Evolutionary conservation across 202 grass and related monocot genomes (phyloP).

Genomic region (Elaeis oleifera): DNA sequence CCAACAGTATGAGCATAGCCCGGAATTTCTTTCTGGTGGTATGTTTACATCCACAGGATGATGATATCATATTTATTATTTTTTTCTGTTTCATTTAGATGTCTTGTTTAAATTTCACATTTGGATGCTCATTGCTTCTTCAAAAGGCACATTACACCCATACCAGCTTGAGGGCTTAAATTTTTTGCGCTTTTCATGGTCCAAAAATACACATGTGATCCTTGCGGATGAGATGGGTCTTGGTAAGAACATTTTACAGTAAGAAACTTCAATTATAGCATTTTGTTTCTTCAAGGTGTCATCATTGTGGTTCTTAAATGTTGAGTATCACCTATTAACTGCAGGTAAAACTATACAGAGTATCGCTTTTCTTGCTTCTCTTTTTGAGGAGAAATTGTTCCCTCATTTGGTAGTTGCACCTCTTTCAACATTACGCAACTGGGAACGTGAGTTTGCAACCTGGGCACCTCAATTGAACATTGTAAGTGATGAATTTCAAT

Average conservation of each 20-base stretch:
- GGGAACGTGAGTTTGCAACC: conserved; percentile 96
- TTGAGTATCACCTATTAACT: conserved; percentile 8
- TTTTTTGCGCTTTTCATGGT: conserved; percentile 93
- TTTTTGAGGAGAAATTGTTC: conserved; percentile 68
- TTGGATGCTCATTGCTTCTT: conserved; percentile 32
- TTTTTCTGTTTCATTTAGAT: conserved; percentile 19
- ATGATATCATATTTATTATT: conserved; percentile 26
- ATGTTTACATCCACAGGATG: conserved; percentile 15
- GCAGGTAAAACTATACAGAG: conserved; percentile 99
- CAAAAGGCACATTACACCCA: conserved; percentile 71
- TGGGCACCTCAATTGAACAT: conserved; percentile 98
- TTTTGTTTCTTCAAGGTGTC: conserved; percentile 18
- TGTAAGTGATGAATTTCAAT: conserved; percentile 41
- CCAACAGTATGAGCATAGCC: conserved; percentile 46
- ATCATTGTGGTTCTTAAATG: conserved; percentile 13
- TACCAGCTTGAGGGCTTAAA: conserved; percentile 97
- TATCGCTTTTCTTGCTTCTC: conserved; percentile 89
- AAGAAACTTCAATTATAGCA: background rate
- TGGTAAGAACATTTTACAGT: conserved; percentile 50
- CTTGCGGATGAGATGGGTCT: conserved; percentile 99
- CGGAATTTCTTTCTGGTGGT: conserved; percentile 73
- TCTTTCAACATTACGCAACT: conserved; percentile 88
- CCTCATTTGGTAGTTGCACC: conserved; percentile 92
- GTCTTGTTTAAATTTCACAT: conserved; percentile 7
- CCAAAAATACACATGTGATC: conserved; percentile 74